Conservation (phyloP, 305 asterid species). For the Rubia tinctorum region DNA sequence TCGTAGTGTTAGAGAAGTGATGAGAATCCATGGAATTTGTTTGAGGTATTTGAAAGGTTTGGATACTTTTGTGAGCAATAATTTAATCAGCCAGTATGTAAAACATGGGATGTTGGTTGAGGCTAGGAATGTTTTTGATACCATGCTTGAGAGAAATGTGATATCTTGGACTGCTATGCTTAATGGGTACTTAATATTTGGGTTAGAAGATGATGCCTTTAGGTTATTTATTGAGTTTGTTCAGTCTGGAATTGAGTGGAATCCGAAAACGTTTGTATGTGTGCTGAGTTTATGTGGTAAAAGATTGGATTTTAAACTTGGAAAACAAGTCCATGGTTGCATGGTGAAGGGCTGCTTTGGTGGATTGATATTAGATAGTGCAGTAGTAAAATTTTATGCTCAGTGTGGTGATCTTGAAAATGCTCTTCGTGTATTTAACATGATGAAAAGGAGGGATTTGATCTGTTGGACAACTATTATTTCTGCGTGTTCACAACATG, state of each 20-base stretch:
- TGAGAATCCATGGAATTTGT: conserved; percentile 43
- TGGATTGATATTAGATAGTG: conserved; percentile 57
- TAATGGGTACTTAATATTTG: conserved; percentile 67
- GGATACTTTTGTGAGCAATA: conserved; percentile 44
- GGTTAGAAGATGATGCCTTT: conserved; percentile 44
- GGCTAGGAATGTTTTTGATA: conserved; percentile 71
- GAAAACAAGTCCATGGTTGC: conserved; percentile 71
- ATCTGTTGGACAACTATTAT: conserved; percentile 87
- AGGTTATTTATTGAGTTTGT: conserved; percentile 50
- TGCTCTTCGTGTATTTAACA: conserved; percentile 52
- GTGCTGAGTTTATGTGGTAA: conserved; percentile 55
- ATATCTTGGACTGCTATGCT: conserved; percentile 96
- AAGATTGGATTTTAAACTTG: conserved; percentile 49
- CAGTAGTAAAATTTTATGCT: conserved; percentile 61
- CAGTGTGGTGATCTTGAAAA: conserved; percentile 60
- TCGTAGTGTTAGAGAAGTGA: conserved; percentile 36
- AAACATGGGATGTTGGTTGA: conserved; percentile 48
- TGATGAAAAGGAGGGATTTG: conserved; percentile 54
- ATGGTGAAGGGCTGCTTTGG: conserved; percentile 48
- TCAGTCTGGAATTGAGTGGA: conserved; percentile 45
- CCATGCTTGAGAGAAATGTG: conserved; percentile 60
- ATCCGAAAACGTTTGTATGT: conserved; percentile 69
- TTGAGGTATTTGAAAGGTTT: conserved; percentile 35
- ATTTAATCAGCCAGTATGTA: conserved; percentile 51
- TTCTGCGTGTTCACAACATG: conserved; percentile 69